Evolutionary conservation across 306 rosid genomes (phyloP).

Genomic region (Cicer arietinum): DNA sequence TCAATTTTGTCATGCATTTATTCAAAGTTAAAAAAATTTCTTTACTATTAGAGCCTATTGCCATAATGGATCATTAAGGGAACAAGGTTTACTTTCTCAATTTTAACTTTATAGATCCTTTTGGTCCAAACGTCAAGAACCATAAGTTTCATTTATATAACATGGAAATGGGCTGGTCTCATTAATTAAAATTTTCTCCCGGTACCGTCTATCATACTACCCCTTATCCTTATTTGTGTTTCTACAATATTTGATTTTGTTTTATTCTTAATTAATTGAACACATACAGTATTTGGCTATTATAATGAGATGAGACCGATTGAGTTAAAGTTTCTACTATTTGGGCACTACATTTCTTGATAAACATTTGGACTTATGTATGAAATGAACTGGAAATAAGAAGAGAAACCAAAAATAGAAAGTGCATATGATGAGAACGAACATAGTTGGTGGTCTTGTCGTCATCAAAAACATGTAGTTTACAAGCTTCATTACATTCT

Average conservation of each 20-base stretch:
- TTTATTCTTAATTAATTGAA: background rate
- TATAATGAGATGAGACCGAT: background rate
- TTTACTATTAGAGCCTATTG: background rate
- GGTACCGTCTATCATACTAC: background rate
- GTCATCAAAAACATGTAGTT: too few species aligned
- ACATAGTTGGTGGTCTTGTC: too few species aligned
- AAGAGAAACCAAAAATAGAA: background rate
- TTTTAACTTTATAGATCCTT: slow-evolving; percentile 24
- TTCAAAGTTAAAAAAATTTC: slow-evolving; percentile 1
- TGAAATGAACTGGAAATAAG: background rate
- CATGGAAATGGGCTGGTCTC: background rate
- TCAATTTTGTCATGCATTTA: slow-evolving; percentile 8
- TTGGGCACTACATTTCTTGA: slow-evolving; percentile 3
- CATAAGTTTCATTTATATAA: slow-evolving; percentile 4
- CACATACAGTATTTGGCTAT: slow-evolving; percentile 30
- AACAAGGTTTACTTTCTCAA: slow-evolving; percentile 17
- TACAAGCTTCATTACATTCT: too few species aligned
- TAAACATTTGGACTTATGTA: background rate
- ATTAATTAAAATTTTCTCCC: background rate
- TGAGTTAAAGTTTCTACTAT: background rate
- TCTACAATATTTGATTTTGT: slow-evolving; percentile 1
- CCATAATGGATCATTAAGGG: slow-evolving; percentile 3
- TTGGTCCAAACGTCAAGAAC: background rate
- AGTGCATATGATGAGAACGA: slow-evolving; percentile 2
- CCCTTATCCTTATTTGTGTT: slow-evolving; percentile 1